phyloP scores from a whole-genome alignment of 306 rosid species.

The Casuarina equisetifolia region DNA sequence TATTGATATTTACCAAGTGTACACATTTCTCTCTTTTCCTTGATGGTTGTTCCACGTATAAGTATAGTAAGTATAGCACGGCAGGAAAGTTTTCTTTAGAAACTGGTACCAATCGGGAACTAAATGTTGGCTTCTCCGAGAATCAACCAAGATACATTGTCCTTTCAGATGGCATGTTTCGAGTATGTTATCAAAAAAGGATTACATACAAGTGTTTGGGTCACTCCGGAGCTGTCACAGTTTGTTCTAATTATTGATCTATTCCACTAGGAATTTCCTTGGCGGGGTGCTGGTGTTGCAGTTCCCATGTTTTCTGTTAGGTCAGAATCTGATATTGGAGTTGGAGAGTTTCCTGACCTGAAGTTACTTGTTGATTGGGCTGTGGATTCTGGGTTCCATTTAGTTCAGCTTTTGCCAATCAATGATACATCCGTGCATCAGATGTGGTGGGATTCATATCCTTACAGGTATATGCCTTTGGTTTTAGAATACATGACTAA shows the following conservation, averaged over 20 bases:
- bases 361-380: constrained; percentile 94
- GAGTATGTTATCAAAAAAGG: constrained; percentile 47
- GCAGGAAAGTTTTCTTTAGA: constrained; percentile 65
- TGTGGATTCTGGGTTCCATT: constrained; percentile 84
- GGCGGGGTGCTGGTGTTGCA: constrained; percentile 97
- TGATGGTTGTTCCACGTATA: constrained; percentile 63
- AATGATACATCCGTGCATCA: constrained; percentile 91
- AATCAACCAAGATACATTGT: constrained; percentile 55
- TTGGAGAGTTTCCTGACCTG: constrained; percentile 97
- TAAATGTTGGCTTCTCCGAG: constrained; percentile 48
- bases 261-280: constrained; percentile 63
- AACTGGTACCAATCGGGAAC: constrained; percentile 71
- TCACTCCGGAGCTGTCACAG: constrained; percentile 9
- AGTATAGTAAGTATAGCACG: constrained; percentile 69
- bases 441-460: constrained; percentile 99
- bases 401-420: constrained; percentile 92
- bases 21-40: constrained; percentile 41
- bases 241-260: constrained; percentile 27
- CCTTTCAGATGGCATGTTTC: constrained; percentile 86
- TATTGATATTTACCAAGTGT: constrained; percentile 1
- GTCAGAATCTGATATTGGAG: constrained; percentile 89
- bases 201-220: constrained; percentile 11
- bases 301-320: constrained; percentile 93
- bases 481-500: constrained; percentile 2
- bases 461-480: constrained; percentile 69